Percentiles rank a stretch among this genome's conserved stretches.
Conservation (phyloP, 2,329 filamentous ascomycete genomes). For the Myriosclerotinia scirpicola region DNA sequence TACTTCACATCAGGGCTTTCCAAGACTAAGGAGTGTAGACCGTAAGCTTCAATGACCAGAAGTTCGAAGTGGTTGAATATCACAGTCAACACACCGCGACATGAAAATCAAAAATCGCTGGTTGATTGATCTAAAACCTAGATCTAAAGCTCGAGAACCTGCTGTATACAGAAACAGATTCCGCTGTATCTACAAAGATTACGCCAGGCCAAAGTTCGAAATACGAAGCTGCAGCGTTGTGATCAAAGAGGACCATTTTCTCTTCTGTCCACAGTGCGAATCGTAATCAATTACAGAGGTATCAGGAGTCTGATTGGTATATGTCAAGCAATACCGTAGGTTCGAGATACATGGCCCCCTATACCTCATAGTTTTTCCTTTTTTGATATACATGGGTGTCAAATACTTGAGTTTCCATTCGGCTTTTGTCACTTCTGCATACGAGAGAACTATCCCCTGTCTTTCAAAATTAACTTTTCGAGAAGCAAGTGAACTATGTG, state of each 20-base stretch:
- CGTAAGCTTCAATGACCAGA: neutral
- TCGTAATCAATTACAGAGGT: neutral
- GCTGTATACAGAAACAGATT: neutral
- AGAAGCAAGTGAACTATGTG: neutral
- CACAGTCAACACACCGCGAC: neutral
- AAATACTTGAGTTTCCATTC: neutral
- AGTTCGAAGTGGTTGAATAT: neutral
- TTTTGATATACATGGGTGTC: neutral
- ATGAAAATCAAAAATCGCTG: neutral
- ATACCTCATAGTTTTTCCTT: neutral
- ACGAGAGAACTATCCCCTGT: neutral
- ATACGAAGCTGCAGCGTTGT: neutral
- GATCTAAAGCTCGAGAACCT: no score
- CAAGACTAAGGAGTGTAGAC: neutral
- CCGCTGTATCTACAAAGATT: neutral
- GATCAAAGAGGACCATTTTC: neutral
- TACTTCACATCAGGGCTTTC: no score
- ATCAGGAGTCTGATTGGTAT: neutral
- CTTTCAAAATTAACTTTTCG: neutral
- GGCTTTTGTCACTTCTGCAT: neutral
- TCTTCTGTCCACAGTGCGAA: neutral
- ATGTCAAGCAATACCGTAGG: slow-evolving; percentile 5
- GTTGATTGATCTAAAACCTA: neutral
- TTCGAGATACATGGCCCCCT: neutral
- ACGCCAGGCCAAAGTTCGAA: neutral